A percentile compares a stretch with the other conserved stretches of the same genome.
phyloP scores from a whole-genome alignment of 2,329 filamentous ascomycete species.

The Hypoxylon sp. region DNA sequence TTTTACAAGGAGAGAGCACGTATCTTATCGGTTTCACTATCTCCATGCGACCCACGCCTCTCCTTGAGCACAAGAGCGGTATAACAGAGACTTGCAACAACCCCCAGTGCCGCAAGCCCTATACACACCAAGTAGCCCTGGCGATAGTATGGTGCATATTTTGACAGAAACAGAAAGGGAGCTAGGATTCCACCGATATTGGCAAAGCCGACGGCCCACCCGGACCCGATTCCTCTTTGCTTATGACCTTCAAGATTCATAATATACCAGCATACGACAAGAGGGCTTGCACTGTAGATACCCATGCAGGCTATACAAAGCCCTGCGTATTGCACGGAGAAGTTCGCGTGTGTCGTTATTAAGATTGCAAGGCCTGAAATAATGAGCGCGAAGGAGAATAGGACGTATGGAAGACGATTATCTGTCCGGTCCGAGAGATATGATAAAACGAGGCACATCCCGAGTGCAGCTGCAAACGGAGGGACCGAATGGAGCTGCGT shows the following conservation, averaged over 20 bases:
- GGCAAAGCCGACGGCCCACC: constrained; percentile 56
- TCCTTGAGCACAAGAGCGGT: neutral
- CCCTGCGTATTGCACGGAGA: constrained; percentile 28
- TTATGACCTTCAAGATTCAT: constrained; percentile 28
- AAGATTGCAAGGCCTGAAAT: constrained; percentile 33
- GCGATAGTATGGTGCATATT: constrained; percentile 23
- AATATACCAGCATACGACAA: constrained; percentile 28
- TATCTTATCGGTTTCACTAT: neutral
- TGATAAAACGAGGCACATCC: constrained; percentile 52
- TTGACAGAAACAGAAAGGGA: constrained; percentile 52
- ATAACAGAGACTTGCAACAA: neutral
- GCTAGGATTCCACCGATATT: constrained; percentile 56
- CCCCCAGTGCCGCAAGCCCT: neutral
- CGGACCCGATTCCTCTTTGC: constrained; percentile 56
- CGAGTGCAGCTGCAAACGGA: constrained; percentile 56
- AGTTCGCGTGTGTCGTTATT: constrained; percentile 23
- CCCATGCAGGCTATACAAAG: constrained; percentile 34
- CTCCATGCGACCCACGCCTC: neutral
- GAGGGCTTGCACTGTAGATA: constrained; percentile 7
- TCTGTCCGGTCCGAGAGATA: constrained; percentile 11
- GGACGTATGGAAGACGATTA: constrained; percentile 20
- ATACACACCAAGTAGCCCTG: constrained; percentile 26
- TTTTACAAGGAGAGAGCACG: neutral
- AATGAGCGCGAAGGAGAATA: constrained; percentile 11
- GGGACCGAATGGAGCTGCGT: constrained; percentile 57